Conservation (phyloP, 2,329 filamentous ascomycete genomes). For the Chaetoscypha palmicola region DNA sequence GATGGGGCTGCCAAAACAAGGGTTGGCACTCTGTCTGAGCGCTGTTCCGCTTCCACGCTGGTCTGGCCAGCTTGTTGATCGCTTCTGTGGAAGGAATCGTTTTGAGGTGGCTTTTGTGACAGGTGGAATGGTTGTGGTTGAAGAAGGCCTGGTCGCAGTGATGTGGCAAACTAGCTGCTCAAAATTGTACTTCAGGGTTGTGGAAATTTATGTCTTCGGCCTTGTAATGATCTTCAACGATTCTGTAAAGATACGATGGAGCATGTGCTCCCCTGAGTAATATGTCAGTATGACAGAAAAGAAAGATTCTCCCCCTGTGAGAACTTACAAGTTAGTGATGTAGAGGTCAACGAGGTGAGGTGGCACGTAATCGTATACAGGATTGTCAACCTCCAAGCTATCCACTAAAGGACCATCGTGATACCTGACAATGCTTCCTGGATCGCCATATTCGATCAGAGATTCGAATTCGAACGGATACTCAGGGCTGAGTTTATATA, state of each 20-base stretch:
- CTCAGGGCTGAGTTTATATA: constrained; percentile 90
- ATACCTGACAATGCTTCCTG: constrained; percentile 68
- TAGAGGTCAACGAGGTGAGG: constrained; percentile 71
- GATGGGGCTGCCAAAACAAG: too few relatives aligned
- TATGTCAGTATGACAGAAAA: not conserved
- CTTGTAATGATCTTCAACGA: constrained; percentile 71
- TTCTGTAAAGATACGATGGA: constrained; percentile 63
- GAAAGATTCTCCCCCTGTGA: constrained; percentile 6
- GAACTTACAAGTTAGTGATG: constrained; percentile 72
- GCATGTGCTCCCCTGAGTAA: constrained; percentile 54
- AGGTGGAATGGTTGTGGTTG: too few relatives aligned
- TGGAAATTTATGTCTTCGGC: constrained; percentile 62
- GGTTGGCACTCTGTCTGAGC: too few relatives aligned
- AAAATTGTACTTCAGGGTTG: constrained; percentile 29
- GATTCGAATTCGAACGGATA: constrained; percentile 77
- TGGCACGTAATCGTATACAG: constrained; percentile 75
- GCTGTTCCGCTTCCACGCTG: too few relatives aligned
- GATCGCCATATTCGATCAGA: constrained; percentile 80
- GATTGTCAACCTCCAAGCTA: constrained; percentile 69
- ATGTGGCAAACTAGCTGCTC: too few relatives aligned
- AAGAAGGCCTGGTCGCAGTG: too few relatives aligned
- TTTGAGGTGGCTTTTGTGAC: too few relatives aligned
- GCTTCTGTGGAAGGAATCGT: too few relatives aligned
- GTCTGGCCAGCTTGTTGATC: too few relatives aligned
- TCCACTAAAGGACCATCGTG: constrained; percentile 74